These are phyloP conservation scores for Botrytis galanthina DNA, from an alignment of 2,329 filamentous ascomycete species.

Conservation along the genomic window DNA sequence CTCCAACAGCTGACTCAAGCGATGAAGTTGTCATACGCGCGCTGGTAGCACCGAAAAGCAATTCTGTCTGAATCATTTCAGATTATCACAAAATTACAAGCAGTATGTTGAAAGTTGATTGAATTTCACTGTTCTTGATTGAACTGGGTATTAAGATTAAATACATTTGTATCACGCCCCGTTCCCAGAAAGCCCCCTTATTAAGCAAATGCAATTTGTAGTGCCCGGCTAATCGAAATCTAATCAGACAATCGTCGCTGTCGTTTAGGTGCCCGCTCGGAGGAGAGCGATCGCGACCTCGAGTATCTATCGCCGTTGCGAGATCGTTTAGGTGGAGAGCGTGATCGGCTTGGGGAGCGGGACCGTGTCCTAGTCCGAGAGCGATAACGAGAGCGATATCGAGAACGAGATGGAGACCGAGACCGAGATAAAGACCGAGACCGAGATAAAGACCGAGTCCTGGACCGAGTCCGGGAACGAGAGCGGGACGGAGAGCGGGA, in stretches of 20 bases:
- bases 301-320: neutral
- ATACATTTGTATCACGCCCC: neutral
- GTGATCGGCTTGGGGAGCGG: constrained; percentile 23
- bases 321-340: constrained; percentile 25
- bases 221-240: neutral
- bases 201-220: neutral
- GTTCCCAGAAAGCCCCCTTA: neutral
- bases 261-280: neutral
- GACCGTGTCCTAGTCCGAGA: neutral
- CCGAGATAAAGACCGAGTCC: constrained; percentile 18
- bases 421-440: constrained; percentile 25
- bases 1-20: constrained; percentile 2
- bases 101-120: neutral
- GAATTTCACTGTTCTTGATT: neutral
- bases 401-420: constrained; percentile 26
- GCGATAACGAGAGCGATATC: neutral
- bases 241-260: neutral
- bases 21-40: constrained; percentile 1
- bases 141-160: neutral
- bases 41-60: neutral
- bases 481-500: neutral
- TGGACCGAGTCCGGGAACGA: neutral
- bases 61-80: constrained; percentile 1
- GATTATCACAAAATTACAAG: neutral
- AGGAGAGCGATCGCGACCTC: neutral